Base-by-base conservation (phyloP, 768 basidiomycete genomes). In the Termitomyces sp. region DNA sequence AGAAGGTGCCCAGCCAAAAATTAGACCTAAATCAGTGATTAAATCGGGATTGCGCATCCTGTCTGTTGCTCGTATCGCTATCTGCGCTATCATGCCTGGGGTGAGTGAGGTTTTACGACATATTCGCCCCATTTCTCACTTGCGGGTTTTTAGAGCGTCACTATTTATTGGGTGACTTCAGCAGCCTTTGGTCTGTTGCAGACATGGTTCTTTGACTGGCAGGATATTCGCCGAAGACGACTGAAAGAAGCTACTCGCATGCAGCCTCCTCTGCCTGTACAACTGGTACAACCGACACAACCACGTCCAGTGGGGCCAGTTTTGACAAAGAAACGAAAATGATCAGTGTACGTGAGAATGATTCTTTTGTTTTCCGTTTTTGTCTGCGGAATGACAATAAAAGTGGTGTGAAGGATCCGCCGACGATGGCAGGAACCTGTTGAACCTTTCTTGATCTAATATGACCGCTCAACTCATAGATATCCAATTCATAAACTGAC, bases 371-470 rank as follows among this genome's bases (percentile, higher is more conserved):
- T 57, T 55, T 46, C 26, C 56, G 33, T 50, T 50, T 58, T 56
- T 20, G 47, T 57, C 53, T 13, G 64, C 66, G 76, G 77, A 61
- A 84, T 91, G 91, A 93, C 79, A 83, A 86, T 58, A 89, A 81
- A 73, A 79, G 80, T 86, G 88, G 89, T 82, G 72, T 64, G 84
- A 90, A 84, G 84, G 82, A 86, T 77, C 88, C 85, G 73, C 68
- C 64, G 61, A 49, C 61, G 69, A 68, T 62, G 70, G 73, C 64
- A 71, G 87, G 79, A 70, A 73, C 77, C 79, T 85, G 14, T 43
- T 85, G 89, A 84, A 73, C 72, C 62, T 71, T 79, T 79, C 91
- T 93, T 93, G 91, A 93, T 93, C 91, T 93, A 93, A 93, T 92
- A 87, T 92, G 91, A 93, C 81, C 74, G 65, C 62, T 52, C n/a